These are phyloP conservation scores for Elsinoe australis DNA, from an alignment of 2,329 filamentous ascomycete genomes.

Conservation along the genomic window DNA sequence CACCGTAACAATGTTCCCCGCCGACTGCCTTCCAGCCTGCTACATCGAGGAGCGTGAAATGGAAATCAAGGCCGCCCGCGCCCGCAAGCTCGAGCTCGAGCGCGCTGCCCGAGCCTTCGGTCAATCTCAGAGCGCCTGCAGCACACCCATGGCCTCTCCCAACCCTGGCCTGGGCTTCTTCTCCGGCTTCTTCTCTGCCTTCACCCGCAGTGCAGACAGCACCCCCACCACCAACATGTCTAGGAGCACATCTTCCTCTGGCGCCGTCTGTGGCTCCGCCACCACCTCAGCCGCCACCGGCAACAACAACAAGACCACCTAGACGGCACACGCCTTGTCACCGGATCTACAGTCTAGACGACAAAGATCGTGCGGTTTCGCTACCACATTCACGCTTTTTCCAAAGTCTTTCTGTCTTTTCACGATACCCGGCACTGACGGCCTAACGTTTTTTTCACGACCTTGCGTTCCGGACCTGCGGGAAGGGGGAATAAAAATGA, in stretches of 20 bases:
- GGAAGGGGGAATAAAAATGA: slow-evolving; percentile 5
- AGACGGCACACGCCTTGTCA: not conserved
- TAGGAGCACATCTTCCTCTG: slow-evolving; percentile 16
- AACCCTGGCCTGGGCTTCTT: slow-evolving; percentile 8
- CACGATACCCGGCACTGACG: slow-evolving; percentile 8
- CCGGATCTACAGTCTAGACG: slow-evolving; percentile 9
- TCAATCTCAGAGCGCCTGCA: slow-evolving; percentile 11
- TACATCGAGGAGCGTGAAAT: slow-evolving; percentile 29
- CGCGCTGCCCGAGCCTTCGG: slow-evolving; percentile 12
- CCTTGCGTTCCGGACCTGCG: slow-evolving; percentile 5
- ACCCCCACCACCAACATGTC: slow-evolving; percentile 14
- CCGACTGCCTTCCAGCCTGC: slow-evolving; percentile 27
- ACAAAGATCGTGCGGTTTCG: slow-evolving; percentile 3
- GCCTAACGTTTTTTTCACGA: slow-evolving; percentile 8
- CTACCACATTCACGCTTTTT: not conserved
- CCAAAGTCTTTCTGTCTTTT: not conserved
- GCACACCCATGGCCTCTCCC: slow-evolving; percentile 16
- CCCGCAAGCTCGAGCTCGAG: slow-evolving; percentile 13
- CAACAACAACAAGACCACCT: not conserved
- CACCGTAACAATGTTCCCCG: slow-evolving; percentile 28
- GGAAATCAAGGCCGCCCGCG: slow-evolving; percentile 15
- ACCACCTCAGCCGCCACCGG: not conserved
- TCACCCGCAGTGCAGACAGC: slow-evolving; percentile 15
- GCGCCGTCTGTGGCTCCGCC: slow-evolving; percentile 4
- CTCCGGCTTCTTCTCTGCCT: slow-evolving; percentile 16